Percentiles rank a stretch among this genome's conserved stretches.
These are phyloP conservation scores for Suzukiozyma palmioleophila DNA, from an alignment of 1,139 yeast species.

Conservation along the genomic window DNA sequence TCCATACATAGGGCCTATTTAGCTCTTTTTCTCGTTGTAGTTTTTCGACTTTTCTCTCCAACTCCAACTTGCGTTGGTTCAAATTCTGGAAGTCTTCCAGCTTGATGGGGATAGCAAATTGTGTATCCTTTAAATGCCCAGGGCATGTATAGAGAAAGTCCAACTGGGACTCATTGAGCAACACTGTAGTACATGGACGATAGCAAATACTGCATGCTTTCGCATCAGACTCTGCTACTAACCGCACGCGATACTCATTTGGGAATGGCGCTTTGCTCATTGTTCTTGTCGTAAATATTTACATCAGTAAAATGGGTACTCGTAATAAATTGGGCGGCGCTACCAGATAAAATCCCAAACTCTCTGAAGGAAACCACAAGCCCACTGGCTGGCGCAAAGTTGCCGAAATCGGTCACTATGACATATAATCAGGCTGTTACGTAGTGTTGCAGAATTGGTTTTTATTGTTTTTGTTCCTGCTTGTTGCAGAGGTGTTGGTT, in stretches of 20 bases:
- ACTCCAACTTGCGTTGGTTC: slow-evolving; percentile 27
- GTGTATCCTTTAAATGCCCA: slow-evolving; percentile 55
- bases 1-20: slow-evolving; percentile 33
- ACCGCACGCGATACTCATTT: slow-evolving; percentile 50
- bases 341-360: too few relatives aligned
- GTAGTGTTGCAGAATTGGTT: too few relatives aligned
- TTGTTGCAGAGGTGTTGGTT: too few relatives aligned
- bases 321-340: not conserved
- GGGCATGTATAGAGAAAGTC: slow-evolving; percentile 73
- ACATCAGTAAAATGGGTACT: not conserved
- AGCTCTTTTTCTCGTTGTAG: slow-evolving; percentile 23
- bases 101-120: slow-evolving; percentile 55
- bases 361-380: too few relatives aligned
- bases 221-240: slow-evolving; percentile 53
- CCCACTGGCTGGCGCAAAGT: too few relatives aligned
- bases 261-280: slow-evolving; percentile 34
- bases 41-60: slow-evolving; percentile 39
- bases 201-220: slow-evolving; percentile 65
- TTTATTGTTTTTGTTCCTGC: too few relatives aligned
- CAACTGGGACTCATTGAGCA: slow-evolving; percentile 45
- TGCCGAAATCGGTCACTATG: too few relatives aligned
- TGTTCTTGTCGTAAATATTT: slow-evolving; percentile 4
- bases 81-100: slow-evolving; percentile 46
- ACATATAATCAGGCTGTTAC: too few relatives aligned
- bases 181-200: slow-evolving; percentile 59